These are phyloP conservation scores for Monosporozyma yasuniensis DNA, from an alignment of 805 yeast genomes.

Conservation along the genomic window DNA sequence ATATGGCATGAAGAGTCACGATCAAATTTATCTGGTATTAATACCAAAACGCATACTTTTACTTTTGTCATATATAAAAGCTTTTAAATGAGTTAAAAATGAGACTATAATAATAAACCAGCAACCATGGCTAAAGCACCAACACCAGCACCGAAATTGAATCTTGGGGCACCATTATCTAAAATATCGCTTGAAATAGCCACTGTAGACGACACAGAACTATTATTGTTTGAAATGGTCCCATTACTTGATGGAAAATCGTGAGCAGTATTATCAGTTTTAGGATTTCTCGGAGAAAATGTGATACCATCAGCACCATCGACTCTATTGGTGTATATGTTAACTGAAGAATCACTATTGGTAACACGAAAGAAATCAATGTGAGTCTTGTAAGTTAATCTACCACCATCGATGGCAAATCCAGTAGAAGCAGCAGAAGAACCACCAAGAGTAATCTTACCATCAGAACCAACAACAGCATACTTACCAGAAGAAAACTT, in stretches of 20 bases:
- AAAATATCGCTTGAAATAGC: background rate
- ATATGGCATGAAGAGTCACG: no score
- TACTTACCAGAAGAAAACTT: conserved; percentile 24
- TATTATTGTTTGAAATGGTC: background rate
- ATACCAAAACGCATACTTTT: no score
- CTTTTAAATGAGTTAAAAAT: no score
- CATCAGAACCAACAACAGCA: conserved; percentile 23
- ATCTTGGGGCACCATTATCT: background rate
- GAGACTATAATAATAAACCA: background rate
- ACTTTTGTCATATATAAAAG: no score
- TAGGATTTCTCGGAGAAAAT: background rate
- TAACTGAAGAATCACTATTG: conserved; percentile 8
- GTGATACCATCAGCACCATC: background rate
- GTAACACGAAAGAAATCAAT: conserved; percentile 34
- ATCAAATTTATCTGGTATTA: no score
- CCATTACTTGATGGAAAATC: background rate
- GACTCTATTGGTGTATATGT: background rate
- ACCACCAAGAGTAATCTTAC: conserved; percentile 16
- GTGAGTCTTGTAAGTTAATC: conserved; percentile 31
- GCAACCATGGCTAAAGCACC: background rate
- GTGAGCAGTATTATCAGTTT: background rate
- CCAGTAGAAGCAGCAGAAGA: conserved; percentile 27
- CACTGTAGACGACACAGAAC: background rate
- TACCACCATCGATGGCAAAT: conserved; percentile 33
- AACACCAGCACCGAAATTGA: background rate